A percentile compares a stretch with the other conserved stretches of the same genome.
Conservation (phyloP, 1,284 basidiomycete species). For the Cutaneotrichosporon cyanovorans region DNA sequence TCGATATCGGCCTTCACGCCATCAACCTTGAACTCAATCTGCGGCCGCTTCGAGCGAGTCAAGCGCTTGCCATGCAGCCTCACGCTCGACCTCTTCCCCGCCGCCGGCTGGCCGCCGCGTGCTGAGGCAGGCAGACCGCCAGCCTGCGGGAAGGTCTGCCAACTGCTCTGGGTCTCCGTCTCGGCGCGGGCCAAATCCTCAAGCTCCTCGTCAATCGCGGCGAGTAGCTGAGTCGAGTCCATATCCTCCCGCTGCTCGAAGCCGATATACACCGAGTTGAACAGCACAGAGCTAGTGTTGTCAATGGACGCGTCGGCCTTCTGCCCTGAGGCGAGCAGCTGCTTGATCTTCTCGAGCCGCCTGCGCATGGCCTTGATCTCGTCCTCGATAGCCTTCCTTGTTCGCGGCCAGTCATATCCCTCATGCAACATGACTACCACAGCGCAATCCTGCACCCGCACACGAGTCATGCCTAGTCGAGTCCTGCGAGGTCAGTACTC, state of each 20-base stretch:
- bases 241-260: conserved; percentile 58
- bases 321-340: conserved; percentile 88
- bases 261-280: conserved; percentile 89
- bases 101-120: conserved; percentile 8
- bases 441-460: conserved; percentile 58
- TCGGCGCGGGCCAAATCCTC: conserved; percentile 55
- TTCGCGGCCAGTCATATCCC: conserved; percentile 87
- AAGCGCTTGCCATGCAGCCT: conserved; percentile 46
- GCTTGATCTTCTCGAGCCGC: conserved; percentile 80
- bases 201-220: conserved; percentile 84
- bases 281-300: conserved; percentile 59
- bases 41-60: conserved; percentile 66
- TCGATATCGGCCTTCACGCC: conserved; percentile 62
- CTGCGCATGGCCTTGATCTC: conserved; percentile 81
- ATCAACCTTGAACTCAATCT: conserved; percentile 74
- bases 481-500: conserved; percentile 15
- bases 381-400: conserved; percentile 76
- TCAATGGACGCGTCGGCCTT: conserved; percentile 71
- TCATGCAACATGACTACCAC: conserved; percentile 69
- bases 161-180: conserved; percentile 66
- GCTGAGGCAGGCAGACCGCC: conserved; percentile 27
- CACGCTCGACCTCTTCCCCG: conserved; percentile 35
- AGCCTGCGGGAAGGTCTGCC: conserved; percentile 60
- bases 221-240: conserved; percentile 68
- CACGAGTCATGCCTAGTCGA: conserved; percentile 19